Evolutionary conservation across 1,284 basidiomycete genomes (phyloP).

Genomic region (Puccinia polysora): DNA sequence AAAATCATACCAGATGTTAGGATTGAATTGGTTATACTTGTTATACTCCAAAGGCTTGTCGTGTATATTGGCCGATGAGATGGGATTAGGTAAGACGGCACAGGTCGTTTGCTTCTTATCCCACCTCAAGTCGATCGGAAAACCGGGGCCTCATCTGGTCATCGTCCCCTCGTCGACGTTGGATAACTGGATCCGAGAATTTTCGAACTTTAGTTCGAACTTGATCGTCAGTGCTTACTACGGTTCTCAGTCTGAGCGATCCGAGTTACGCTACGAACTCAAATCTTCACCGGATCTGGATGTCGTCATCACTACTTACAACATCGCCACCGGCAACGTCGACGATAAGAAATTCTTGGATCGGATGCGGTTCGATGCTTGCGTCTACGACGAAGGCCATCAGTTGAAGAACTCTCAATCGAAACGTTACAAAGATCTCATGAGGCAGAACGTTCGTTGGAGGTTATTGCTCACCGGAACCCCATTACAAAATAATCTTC

Average conservation of each 20-base stretch:
- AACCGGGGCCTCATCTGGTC: slow-evolving; percentile 80
- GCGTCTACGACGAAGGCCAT: slow-evolving; percentile 92
- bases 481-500: slow-evolving; percentile 74
- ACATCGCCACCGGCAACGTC: slow-evolving; percentile 78
- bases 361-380: slow-evolving; percentile 79
- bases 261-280: slow-evolving; percentile 66
- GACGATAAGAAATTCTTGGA: slow-evolving; percentile 85
- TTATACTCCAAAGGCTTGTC: slow-evolving; percentile 75
- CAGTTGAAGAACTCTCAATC: slow-evolving; percentile 95
- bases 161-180: slow-evolving; percentile 94
- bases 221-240: slow-evolving; percentile 91
- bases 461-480: slow-evolving; percentile 90
- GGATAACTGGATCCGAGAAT: slow-evolving; percentile 98
- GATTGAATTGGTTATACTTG: slow-evolving; percentile 94
- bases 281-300: slow-evolving; percentile 68
- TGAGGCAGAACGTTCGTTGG: slow-evolving; percentile 82
- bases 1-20: slow-evolving; percentile 94
- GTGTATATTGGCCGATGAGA: slow-evolving; percentile 92
- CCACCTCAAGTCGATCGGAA: slow-evolving; percentile 71
- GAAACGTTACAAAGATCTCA: slow-evolving; percentile 82
- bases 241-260: slow-evolving; percentile 82
- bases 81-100: slow-evolving; percentile 91
- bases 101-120: slow-evolving; percentile 97
- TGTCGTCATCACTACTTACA: slow-evolving; percentile 93
- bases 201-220: slow-evolving; percentile 78